Percentiles rank a stretch among this genome's conserved stretches.
Evolutionary conservation across 345 rosid species (phyloP).

Genomic region (Toxicodendron radicans): DNA sequence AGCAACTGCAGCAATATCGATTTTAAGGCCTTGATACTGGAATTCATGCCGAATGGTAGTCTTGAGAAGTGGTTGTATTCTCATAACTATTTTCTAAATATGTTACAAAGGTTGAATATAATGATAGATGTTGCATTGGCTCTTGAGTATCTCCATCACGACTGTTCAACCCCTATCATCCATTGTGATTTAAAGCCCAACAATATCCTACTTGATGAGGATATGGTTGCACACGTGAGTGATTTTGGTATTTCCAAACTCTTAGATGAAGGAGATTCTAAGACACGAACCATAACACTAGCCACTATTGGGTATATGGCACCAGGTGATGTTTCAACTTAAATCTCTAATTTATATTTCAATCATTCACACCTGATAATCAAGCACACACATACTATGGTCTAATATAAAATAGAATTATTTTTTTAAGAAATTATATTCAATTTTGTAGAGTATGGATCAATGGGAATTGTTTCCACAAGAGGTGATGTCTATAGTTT

Average conservation of each 20-base stretch:
- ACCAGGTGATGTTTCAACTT: neutral
- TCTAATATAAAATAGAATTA: neutral
- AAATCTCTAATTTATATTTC: neutral
- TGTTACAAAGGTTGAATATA: neutral
- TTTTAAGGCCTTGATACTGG: no score
- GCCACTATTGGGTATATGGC: neutral
- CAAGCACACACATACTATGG: neutral
- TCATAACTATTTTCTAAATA: neutral
- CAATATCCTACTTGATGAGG: neutral
- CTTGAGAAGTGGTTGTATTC: neutral
- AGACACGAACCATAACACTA: neutral
- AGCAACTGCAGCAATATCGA: neutral
- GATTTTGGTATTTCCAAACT: neutral
- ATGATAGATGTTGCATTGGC: neutral
- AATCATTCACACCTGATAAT: neutral
- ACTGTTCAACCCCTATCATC: neutral
- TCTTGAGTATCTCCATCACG: slow-evolving; percentile 1
- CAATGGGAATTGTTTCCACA: neutral
- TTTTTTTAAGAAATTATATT: neutral
- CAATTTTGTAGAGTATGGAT: neutral
- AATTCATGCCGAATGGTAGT: no score
- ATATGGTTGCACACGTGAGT: neutral
- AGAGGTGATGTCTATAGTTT: neutral
- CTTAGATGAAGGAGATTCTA: neutral
- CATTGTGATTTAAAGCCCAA: slow-evolving; percentile 16